Evolutionary conservation across 2,329 filamentous ascomycete species (phyloP), one percentile per base, ranked within the genome.

Genomic region (Colletotrichum euphorbiae): DNA sequence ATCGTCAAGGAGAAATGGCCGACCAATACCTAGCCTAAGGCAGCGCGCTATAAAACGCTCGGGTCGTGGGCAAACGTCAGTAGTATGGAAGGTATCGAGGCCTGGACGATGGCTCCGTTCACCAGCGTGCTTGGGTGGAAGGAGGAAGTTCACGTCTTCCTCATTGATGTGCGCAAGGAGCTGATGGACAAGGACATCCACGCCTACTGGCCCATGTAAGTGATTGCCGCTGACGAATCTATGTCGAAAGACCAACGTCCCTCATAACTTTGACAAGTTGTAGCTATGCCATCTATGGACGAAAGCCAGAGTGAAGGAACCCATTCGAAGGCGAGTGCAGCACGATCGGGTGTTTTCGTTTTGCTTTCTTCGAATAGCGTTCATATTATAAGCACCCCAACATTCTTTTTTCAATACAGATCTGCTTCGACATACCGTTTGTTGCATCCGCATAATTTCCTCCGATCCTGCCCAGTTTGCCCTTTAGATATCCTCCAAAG

Each of bases 1-100:
- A 81, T 86, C 72, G 75, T 80, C 2, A 73, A 83, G 17, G 83
- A 79, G 71, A 84, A 82, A 73, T 82, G 85, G 76, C 85, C 86
- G 0, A 80, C 79, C 31, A 85, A 84, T 71, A 73, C 78, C 9
- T 89, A 86, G 85, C 82, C 85, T 0, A 82, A 81, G 51, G 82
- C 86, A 45, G 77, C 78, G 6, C 80, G 81, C 21, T 78, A 84
- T 62, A 89, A 87, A 72, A 80, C 86, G 56, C 72, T 87, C 1
- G 85, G 85, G 76, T 17, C 52, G 19, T 79, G 75, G 74, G 74
- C 71, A 11, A 74, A 72, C 19, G 72, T 76, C 7, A 78, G 79
- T 33, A 74, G 79, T 24, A 74, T 75, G 0, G 73, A 73, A 6
- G 79, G 76, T 3, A 70, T 79, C 1, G 77, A 78, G 0, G 80